A percentile compares a stretch with the other conserved stretches of the same genome.
These are phyloP conservation scores for Hippophae tibetana DNA, from an alignment of 306 rosid genomes.

Conservation along the genomic window DNA sequence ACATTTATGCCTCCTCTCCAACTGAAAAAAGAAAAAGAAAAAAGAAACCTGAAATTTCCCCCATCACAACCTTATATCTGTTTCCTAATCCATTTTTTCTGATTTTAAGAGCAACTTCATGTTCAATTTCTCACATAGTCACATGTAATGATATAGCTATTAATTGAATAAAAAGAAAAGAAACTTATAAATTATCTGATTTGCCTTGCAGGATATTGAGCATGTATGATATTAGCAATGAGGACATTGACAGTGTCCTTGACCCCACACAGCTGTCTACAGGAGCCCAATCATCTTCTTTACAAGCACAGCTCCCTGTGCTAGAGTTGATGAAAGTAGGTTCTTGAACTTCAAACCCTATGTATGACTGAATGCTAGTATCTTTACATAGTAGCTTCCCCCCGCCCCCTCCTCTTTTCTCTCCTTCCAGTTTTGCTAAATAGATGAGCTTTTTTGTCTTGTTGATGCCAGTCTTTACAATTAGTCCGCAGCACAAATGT, in stretches of 20 bases:
- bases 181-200: conserved; percentile 2
- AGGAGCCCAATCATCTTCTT: conserved; percentile 51
- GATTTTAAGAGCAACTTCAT: neutral
- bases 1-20: neutral
- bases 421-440: too few species aligned
- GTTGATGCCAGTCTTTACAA: too few species aligned
- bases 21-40: neutral
- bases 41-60: neutral
- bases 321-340: conserved; percentile 82
- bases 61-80: neutral
- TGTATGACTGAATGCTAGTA: conserved; percentile 4
- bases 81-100: neutral
- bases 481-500: too few species aligned
- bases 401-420: too few species aligned
- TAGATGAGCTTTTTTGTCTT: too few species aligned
- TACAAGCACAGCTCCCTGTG: conserved; percentile 77
- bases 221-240: conserved; percentile 71
- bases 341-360: conserved; percentile 5
- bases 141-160: neutral
- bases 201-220: conserved; percentile 60
- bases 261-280: conserved; percentile 60
- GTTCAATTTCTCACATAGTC: neutral
- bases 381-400: too few species aligned
- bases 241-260: conserved; percentile 57
- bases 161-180: conserved; percentile 1